Evolutionary conservation across 2,329 filamentous ascomycete genomes (phyloP).

Genomic region (Aspergillus hortae): DNA sequence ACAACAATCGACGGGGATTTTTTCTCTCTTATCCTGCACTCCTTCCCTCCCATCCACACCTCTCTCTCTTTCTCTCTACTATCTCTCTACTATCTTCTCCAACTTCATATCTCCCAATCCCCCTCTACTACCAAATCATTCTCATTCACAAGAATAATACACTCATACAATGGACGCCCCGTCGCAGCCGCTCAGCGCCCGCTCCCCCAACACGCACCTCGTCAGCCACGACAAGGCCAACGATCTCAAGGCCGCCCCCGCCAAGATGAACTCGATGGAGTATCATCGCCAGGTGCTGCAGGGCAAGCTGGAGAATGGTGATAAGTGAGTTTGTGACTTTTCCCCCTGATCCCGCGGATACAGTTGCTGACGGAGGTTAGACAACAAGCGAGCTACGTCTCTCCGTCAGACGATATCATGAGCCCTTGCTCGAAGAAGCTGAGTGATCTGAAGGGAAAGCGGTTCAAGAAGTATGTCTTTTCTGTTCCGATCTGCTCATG

Average conservation of each 20-base stretch:
- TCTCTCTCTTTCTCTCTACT: slow-evolving; percentile 1
- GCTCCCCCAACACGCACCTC: slow-evolving; percentile 42
- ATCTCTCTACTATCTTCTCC: not conserved
- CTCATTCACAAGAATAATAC: too few species aligned
- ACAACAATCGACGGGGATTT: slow-evolving; percentile 35
- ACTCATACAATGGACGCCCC: slow-evolving; percentile 28
- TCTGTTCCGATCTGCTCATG: not conserved
- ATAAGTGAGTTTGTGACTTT: slow-evolving; percentile 38
- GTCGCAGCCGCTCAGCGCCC: slow-evolving; percentile 36
- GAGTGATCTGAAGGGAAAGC: slow-evolving; percentile 48
- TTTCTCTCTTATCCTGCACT: slow-evolving; percentile 22
- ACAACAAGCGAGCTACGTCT: slow-evolving; percentile 41
- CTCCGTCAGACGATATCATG: slow-evolving; percentile 49
- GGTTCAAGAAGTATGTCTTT: slow-evolving; percentile 43
- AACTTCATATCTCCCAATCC: not conserved
- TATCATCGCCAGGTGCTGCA: slow-evolving; percentile 43
- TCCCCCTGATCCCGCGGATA: not conserved
- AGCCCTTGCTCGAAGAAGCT: slow-evolving; percentile 50
- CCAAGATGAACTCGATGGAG: slow-evolving; percentile 38
- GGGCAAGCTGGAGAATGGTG: slow-evolving; percentile 36
- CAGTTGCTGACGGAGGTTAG: slow-evolving; percentile 11
- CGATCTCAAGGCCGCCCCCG: slow-evolving; percentile 31
- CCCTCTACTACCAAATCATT: too few species aligned
- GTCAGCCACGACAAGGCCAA: slow-evolving; percentile 22
- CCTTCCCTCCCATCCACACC: not conserved